Evolutionary conservation across 495 filamentous ascomycete genomes (phyloP).

Genomic region (Halenospora varia): DNA sequence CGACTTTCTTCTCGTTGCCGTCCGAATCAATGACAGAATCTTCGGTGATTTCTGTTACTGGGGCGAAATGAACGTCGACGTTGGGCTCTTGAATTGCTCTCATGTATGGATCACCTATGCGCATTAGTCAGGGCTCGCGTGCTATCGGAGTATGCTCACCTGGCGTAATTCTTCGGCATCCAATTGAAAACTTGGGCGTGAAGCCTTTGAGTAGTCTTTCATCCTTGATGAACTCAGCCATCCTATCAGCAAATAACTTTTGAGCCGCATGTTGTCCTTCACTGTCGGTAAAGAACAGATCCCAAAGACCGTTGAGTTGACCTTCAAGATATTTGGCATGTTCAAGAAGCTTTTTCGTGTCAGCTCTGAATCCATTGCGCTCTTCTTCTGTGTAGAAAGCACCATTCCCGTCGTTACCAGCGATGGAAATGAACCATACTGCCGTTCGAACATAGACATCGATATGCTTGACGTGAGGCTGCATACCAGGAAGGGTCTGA

Average conservation of each 20-base stretch:
- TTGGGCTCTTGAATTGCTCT: conserved; percentile 61
- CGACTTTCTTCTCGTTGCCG: conserved; percentile 45
- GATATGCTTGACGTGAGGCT: conserved; percentile 46
- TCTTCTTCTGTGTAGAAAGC: conserved; percentile 31
- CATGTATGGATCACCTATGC: conserved; percentile 42
- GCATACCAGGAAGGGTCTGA: conserved; percentile 42
- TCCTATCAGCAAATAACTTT: conserved; percentile 28
- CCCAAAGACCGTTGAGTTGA: conserved; percentile 35
- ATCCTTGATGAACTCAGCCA: conserved; percentile 39
- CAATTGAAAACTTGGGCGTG: conserved; percentile 54
- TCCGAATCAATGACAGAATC: conserved; percentile 54
- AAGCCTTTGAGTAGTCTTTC: conserved; percentile 32
- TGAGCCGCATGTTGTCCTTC: conserved; percentile 29
- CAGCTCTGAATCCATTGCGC: conserved; percentile 26
- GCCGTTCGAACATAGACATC: conserved; percentile 62
- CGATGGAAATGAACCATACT: conserved; percentile 59
- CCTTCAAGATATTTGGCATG: conserved; percentile 37
- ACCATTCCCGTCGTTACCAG: conserved; percentile 17
- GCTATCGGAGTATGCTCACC: conserved; percentile 35
- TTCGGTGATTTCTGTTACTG: conserved; percentile 56
- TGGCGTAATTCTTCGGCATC: conserved; percentile 66
- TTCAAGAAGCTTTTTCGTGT: conserved; percentile 28
- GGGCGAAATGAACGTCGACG: conserved; percentile 51
- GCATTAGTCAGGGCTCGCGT: background rate
- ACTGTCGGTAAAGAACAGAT: conserved; percentile 29